Base-by-base conservation (phyloP, 495 filamentous ascomycete genomes). In the Oleoguttula mirabilis region DNA sequence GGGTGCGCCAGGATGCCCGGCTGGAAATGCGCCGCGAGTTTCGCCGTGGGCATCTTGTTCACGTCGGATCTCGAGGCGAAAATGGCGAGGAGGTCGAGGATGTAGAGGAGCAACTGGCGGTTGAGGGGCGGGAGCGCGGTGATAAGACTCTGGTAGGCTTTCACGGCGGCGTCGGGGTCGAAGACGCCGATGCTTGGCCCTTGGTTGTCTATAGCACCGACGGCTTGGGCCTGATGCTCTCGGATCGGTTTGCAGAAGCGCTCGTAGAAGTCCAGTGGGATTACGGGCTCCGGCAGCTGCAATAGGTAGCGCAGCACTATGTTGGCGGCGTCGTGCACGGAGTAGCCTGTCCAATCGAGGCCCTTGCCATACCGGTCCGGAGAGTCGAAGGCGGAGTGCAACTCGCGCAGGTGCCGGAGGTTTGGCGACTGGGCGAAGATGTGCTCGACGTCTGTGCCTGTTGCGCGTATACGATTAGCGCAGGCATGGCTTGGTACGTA, bases 301-400 rank as follows among this genome's bases (percentile, higher is more conserved):
- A 95, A 96, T 41, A 99, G 70, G 56, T 96, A 99, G 45, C 90
- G 77, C 41, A 90, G 78, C 25, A 99, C 73, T 34, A 99, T 88
- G 55, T 95, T 96, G 53, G 90, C 90, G 14, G 90, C 90, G 74
- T 99, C 90, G 63, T 99, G 90, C n/a, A 99, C 90, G 0, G 92
- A 96, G 63, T 94, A 99, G n/a, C 90, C 90, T 33, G 82, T 79
- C 90, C 90, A 99, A 55, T 95, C 83, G 30, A 96, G 65, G n/a
- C 90, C 90, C 60, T 99, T 99, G 24, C 90, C 90, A 60, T 94
- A 99, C 37, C 88, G 75, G 54, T 95, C 90, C 22, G 90, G 92
- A 0, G 90, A 92, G 56, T 99, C 79, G 58, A 99, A 99, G 6
- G 84, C 75, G 30, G 70, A 74, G 59, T 90, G 84, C 1, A 99